phyloP scores from a whole-genome alignment of 2,329 filamentous ascomycete genomes.

The Cladophialophora carrionii region DNA sequence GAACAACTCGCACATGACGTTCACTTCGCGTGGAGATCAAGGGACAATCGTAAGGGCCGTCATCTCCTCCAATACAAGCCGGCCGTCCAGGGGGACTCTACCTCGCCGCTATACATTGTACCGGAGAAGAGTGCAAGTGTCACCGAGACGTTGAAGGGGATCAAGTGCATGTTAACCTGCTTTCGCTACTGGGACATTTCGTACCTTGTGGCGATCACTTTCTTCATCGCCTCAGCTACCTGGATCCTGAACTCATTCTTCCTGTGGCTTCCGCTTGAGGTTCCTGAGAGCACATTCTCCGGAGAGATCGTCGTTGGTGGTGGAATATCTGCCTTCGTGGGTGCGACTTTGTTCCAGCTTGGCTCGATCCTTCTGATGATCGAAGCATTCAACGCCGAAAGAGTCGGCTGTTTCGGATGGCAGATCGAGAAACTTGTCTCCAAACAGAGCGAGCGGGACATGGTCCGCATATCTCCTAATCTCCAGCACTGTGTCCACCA shows the following conservation, averaged over 20 bases:
- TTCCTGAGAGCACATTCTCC: not conserved
- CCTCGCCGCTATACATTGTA: not conserved
- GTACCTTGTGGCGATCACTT: conserved; percentile 2
- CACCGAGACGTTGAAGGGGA: not conserved
- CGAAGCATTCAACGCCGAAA: conserved; percentile 4
- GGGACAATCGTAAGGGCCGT: not conserved
- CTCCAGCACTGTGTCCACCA: not conserved
- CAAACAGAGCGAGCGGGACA: not conserved
- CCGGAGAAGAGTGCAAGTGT: not conserved
- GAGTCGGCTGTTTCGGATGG: conserved; percentile 1
- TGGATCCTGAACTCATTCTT: conserved; percentile 1
- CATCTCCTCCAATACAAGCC: conserved; percentile 1
- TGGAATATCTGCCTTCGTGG: not conserved
- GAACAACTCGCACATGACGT: not conserved
- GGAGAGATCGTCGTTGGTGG: not conserved
- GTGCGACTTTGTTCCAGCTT: not conserved
- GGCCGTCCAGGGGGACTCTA: not conserved
- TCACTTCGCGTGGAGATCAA: not conserved
- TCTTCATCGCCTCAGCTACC: not conserved
- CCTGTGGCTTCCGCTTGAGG: not conserved
- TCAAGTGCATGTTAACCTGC: conserved; percentile 2
- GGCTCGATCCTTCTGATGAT: conserved; percentile 3
- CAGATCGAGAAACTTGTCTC: not conserved
- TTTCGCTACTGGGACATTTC: conserved; percentile 1
- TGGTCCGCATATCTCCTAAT: not conserved